These are phyloP conservation scores for Xanthoconium stramineum DNA, from an alignment of 768 basidiomycete genomes.

Conservation along the genomic window DNA sequence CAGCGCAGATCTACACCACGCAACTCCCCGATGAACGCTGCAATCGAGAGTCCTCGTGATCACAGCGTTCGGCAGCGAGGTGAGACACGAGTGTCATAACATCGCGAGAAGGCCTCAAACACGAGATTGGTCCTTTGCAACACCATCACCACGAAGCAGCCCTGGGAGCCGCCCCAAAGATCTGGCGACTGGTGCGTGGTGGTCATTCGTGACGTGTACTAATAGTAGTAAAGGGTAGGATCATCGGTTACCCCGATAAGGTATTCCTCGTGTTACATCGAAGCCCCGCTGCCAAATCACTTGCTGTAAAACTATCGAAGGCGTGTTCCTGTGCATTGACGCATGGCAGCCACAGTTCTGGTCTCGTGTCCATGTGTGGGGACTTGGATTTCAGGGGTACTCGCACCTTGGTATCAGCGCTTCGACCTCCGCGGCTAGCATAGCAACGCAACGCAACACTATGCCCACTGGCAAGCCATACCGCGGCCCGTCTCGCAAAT, in stretches of 20 bases:
- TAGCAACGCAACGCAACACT: no score
- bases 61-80: no score
- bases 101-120: neutral
- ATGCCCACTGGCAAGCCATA: constrained; percentile 23
- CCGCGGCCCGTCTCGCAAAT: constrained; percentile 36
- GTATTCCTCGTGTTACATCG: neutral
- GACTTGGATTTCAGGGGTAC: neutral
- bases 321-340: neutral
- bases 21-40: neutral
- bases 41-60: neutral
- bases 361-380: neutral
- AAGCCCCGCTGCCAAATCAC: neutral
- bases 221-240: neutral
- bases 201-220: no score
- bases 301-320: neutral
- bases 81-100: neutral
- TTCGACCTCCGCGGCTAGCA: no score
- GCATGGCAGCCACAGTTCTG: neutral
- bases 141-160: no score
- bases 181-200: neutral
- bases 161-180: no score
- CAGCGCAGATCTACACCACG: neutral
- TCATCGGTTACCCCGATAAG: neutral
- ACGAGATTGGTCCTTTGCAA: no score
- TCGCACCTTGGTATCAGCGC: neutral